These are phyloP conservation scores for Clavispora phyllophila DNA, from an alignment of 805 yeast species.

Conservation along the genomic window DNA sequence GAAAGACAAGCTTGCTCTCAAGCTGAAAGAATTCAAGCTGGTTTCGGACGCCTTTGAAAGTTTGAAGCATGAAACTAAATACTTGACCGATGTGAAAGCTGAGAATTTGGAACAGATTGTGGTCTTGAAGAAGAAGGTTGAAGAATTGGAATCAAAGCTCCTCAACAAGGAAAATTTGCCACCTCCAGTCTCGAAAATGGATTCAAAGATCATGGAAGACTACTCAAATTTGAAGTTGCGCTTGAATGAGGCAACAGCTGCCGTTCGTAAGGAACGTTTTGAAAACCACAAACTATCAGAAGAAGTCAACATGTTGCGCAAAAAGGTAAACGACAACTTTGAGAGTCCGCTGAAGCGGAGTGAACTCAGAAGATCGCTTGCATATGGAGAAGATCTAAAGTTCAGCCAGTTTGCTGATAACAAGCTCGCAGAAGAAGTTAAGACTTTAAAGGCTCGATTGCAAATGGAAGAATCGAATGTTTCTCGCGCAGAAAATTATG, in stretches of 20 bases:
- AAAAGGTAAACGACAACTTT: constrained; percentile 20
- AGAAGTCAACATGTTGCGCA: constrained; percentile 55
- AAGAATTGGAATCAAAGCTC: constrained; percentile 17
- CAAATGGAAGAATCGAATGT: constrained; percentile 49
- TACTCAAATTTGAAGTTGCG: constrained; percentile 46
- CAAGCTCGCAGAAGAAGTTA: constrained; percentile 36
- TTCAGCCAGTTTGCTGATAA: constrained; percentile 12
- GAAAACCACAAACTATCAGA: constrained; percentile 45
- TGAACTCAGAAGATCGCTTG: constrained; percentile 26
- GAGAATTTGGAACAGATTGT: constrained; percentile 26
- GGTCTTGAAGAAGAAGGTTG: constrained; percentile 19
- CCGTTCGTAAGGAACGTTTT: constrained; percentile 42
- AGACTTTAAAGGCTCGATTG: constrained; percentile 42
- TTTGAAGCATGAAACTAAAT: constrained; percentile 21
- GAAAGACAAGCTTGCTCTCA: constrained; percentile 2
- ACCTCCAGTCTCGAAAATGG: constrained; percentile 7
- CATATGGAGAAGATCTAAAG: constrained; percentile 27
- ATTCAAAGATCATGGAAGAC: constrained; percentile 30
- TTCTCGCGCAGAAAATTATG: constrained; percentile 46
- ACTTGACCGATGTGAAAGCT: constrained; percentile 16
- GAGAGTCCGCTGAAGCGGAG: constrained; percentile 16
- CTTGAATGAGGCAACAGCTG: constrained; percentile 48
- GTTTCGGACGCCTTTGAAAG: constrained; percentile 9
- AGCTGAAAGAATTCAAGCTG: constrained; percentile 6
- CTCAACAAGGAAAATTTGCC: constrained; percentile 37